Base-by-base conservation (phyloP, 1,139 yeast species). In the Yamadazyma atmosphaerica region DNA sequence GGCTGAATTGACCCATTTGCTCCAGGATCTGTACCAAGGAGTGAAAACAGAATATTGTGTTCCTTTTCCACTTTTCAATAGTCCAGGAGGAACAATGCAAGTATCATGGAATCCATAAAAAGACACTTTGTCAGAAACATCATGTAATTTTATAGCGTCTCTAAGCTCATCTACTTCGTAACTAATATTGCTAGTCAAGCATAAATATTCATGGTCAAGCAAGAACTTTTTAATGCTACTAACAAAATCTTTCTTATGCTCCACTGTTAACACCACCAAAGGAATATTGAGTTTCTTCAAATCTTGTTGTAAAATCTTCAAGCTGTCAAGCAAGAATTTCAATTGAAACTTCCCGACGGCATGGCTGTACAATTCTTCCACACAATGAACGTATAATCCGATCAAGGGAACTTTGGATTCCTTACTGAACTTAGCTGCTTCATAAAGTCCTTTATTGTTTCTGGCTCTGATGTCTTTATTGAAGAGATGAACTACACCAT, bases 91-190 rank as follows among this genome's bases (percentile, higher is more conserved):
- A 6, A 76, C 72, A 9, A 74, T 65, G 40, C 81, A 75, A 22
- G 66, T 63, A 50, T 77, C 80, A 49, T 77, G 80, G 36, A 50
- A 55, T 2, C 68, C 54, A 9, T 52, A 47, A 42, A 70, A 58
- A 11, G 19, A 21, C 10, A 46, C 25, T 8, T 37, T 33, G 9
- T 41, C 31, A 22, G 33, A 34, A 7, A 28, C 11, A n/a, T 43
- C 34, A 28, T 41, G 42, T 12, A 68, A 45, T 5, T 43, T 43
- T 11, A 59, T 49, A 32, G 63, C 67, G 21, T 74, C 60, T 22
- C 68, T 56, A 35, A 76, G 45, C 49, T 78, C 83, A 49, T 78
- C 82, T 17, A 69, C 69, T 50, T 76, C 82, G 50, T 76, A 77
- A 48, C 71, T 70, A 26, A 69, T 54, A 48, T 75, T 75, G 27